A percentile compares a stretch with the other conserved stretches of the same genome.
Conservation (phyloP, 177 flowering plant genomes). For the Vitis hybrid region DNA sequence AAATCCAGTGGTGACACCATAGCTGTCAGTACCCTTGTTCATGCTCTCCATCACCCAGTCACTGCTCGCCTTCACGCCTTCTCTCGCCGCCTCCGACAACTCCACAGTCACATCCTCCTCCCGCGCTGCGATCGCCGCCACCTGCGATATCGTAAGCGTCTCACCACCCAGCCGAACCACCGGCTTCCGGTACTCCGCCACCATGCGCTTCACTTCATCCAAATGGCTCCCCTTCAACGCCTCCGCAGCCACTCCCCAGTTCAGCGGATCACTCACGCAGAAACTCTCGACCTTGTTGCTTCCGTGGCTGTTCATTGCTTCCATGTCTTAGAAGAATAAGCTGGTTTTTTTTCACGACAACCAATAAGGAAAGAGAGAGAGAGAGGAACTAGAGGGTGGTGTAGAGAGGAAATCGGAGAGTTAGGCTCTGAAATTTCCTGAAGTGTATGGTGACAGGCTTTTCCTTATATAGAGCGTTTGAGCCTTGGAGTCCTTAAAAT, state of each 20-base stretch:
- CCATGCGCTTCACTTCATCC: conserved; percentile 61
- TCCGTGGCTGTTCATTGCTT: neutral
- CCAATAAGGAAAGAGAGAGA: neutral
- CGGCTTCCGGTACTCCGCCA: conserved; percentile 50
- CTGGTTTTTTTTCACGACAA: neutral
- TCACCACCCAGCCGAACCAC: conserved; percentile 46
- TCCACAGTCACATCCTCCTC: conserved; percentile 38
- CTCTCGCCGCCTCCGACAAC: conserved; percentile 50
- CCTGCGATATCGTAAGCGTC: conserved; percentile 49
- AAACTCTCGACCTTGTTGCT: conserved; percentile 10
- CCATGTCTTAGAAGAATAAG: neutral
- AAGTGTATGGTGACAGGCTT: neutral
- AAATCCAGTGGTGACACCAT: conserved; percentile 50
- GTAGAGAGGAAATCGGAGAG: too few species aligned
- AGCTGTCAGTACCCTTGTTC: conserved; percentile 46
- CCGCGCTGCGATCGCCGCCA: conserved; percentile 42
- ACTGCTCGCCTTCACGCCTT: conserved; percentile 52
- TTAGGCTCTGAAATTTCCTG: conserved; percentile 9
- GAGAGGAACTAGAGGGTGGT: neutral
- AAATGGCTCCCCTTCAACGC: conserved; percentile 50
- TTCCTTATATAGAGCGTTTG: neutral
- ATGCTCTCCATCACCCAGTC: conserved; percentile 56
- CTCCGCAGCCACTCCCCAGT: conserved; percentile 54
- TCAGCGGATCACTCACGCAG: conserved; percentile 41
- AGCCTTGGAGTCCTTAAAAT: too few species aligned